Evolutionary conservation across 345 rosid genomes (phyloP), one percentile per base, ranked within the genome.

Genomic region (Hibiscus syriacus): DNA sequence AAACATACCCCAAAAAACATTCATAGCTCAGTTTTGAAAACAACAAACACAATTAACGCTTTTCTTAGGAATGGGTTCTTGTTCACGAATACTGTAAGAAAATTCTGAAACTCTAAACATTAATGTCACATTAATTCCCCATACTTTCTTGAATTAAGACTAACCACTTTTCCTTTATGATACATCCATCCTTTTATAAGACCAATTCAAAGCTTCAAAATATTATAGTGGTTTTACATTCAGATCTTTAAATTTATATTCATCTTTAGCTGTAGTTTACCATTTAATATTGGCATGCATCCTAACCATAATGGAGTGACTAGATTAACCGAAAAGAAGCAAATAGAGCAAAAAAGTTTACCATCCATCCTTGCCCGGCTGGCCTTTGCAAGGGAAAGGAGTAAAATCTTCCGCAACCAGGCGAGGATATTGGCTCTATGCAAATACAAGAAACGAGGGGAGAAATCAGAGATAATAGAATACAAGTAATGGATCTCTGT

Each of bases 341-440:
- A 53, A 55, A 16, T 49, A 16, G 26, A 6, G 34, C 5, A 10
- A 70, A 7, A 73, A 66, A 72, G 17, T 57, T 55, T 93, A 93
- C 99, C 99, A 93, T 84, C 92, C 99, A 73, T 93, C 96, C 82
- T 90, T 93, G 75, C 86, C 96, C 38, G 90, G 70, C 72, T 80
- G 74, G 78, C 99, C 99, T 79, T 89, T 90, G 86, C 92, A 83
- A 23, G 99, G 96, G 79, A 90, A 68, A 58, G 99, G 96, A 17
- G 58, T 45, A 80, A 86, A 84, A 70, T 93, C 99, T 56, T 90
- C 99, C 49, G 74, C 81, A 58, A 89, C 95, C 69, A 93, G 25
- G 65, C 97, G 99, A 75, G 99, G 99, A 74, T 89, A 93, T 77
- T 93, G 94, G 84, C 99, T 94, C 99, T 94, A 86, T 36, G 49